Base-by-base conservation (phyloP, 1,139 yeast species). In the Yamadazyma buinensis region DNA sequence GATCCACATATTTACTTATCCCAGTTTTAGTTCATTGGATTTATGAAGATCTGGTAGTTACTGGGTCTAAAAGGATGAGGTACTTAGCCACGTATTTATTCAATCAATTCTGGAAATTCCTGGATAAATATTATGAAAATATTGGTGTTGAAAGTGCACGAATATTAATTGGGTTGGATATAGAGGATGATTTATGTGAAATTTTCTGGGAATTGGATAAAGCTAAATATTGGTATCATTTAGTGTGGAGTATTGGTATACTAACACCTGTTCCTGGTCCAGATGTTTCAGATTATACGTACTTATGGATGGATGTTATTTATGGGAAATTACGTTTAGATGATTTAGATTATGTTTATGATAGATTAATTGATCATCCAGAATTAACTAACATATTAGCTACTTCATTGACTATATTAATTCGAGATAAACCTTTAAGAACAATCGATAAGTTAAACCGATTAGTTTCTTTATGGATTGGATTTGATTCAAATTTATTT, bases 11-110 rank as follows among this genome's bases (percentile, higher is more conserved):
- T 39, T 35, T 58, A 27, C 46, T 67, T 26, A 44, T 65, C 1
- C 73, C 73, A 0, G 55, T 56, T 0, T 37, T 66, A 9, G 43
- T 64, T 1, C 71, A 65, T 32, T 66, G 72, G 72, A 48, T 64
- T 9, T 43, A 49, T 25, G 71, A 64, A 33, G 52, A 55, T 28
- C 49, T 45, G 49, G 23, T 44, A 8, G 14, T 21, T 6, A 23
- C 19, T 1, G 23, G 26, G 1, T 15, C 24, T 7, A 9, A 10
- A 11, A 29, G 23, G 5, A 34, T 47, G 17, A 36, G 37, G 15
- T 27, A 23, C 7, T 17, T 35, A 9, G 42, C 46, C 40, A 22
- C 38, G 40, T 11, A 41, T 23, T 30, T 63, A 12, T 61, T 61
- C 35, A 23, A 34, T 14, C 63, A 57, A 32, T 64, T 37, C 39